A percentile compares a stretch with the other conserved stretches of the same genome.
phyloP scores from a whole-genome alignment of 1,284 basidiomycete species.

The Xerocomus minutiporus region DNA sequence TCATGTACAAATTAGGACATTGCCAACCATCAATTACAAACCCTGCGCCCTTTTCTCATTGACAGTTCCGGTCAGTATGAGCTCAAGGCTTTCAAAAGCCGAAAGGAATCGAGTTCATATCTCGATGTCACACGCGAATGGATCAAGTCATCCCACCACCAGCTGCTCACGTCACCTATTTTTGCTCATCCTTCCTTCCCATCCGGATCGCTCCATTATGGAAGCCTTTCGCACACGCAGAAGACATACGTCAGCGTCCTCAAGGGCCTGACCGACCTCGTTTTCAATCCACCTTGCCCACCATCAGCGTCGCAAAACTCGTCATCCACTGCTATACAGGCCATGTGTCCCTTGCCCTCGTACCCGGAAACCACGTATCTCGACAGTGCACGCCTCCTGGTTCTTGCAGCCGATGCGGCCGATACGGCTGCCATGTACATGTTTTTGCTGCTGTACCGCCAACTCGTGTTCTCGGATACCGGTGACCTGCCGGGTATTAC shows the following conservation, averaged over 20 bases:
- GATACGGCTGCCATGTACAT: constrained; percentile 77
- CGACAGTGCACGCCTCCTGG: constrained; percentile 70
- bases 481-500: constrained; percentile 19
- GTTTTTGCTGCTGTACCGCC: constrained; percentile 77
- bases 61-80: constrained; percentile 81
- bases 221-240: constrained; percentile 44
- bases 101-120: constrained; percentile 45
- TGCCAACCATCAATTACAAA: constrained; percentile 91
- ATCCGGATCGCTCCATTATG: constrained; percentile 38
- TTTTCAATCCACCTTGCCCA: constrained; percentile 55
- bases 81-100: constrained; percentile 69
- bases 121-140: constrained; percentile 60
- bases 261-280: constrained; percentile 65
- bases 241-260: constrained; percentile 56
- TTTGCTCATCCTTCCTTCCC: constrained; percentile 43
- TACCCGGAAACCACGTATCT: constrained; percentile 85
- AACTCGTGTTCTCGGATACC: constrained; percentile 53
- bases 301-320: constrained; percentile 24
- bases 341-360: constrained; percentile 37
- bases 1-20: constrained; percentile 63
- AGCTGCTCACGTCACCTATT: constrained; percentile 35
- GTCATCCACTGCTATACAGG: constrained; percentile 33
- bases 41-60: constrained; percentile 80
- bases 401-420: constrained; percentile 67
- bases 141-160: constrained; percentile 46